Percentiles rank a stretch among this genome's conserved stretches.
These are phyloP conservation scores for maize (Zea mays) DNA, from an alignment of 176 grass and related monocot genomes.

Conservation along the genomic window Zm-B73-REFERENCE-NAM-5.0 NC_050096.1:95764001-95764500, in stretches of 20 bases:
- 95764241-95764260: constrained; percentile 19
- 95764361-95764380: constrained; percentile 30
- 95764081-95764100: constrained; percentile 19
- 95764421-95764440: constrained; percentile 48
- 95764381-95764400: constrained; percentile 37
- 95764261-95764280: constrained; percentile 1
- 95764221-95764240: constrained; percentile 20
- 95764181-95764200: constrained; percentile 8
- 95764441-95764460: constrained; percentile 39
- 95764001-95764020: constrained; percentile 1
- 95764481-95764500: neutral
- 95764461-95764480: constrained; percentile 58
- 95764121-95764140: constrained; percentile 2
- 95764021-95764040: constrained; percentile 6
- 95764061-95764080: constrained; percentile 2
- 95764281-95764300: constrained; percentile 23
- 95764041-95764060: constrained; percentile 30
- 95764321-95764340: constrained; percentile 22
- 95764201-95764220: constrained; percentile 12
- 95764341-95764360: constrained; percentile 16
- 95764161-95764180: constrained; percentile 5
- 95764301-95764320: constrained; percentile 29
- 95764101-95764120: constrained; percentile 18
- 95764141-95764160: constrained; percentile 17
- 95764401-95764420: constrained; percentile 53